A percentile compares a stretch with the other conserved stretches of the same genome.
Conservation (phyloP, 495 filamentous ascomycete genomes). For the Astrothelium macrocarpum region DNA sequence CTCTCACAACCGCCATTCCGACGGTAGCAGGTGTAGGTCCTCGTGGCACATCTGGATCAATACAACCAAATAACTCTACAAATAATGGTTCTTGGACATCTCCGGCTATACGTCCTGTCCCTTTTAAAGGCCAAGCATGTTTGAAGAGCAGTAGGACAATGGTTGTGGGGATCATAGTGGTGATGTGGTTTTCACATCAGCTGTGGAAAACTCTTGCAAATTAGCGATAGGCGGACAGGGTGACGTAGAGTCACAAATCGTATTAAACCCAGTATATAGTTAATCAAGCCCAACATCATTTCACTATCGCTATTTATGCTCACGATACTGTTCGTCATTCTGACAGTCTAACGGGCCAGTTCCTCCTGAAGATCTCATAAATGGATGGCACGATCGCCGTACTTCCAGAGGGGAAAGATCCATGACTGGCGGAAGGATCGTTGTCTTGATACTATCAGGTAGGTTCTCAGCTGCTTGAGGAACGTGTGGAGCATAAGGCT, state of each 20-base stretch:
- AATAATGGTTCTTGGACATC: neutral
- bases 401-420: neutral
- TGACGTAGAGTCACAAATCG: no score
- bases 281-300: no score
- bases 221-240: no score
- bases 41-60: neutral
- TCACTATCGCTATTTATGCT: no score
- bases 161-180: no score
- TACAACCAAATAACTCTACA: neutral
- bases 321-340: no score
- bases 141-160: neutral
- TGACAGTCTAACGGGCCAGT: no score
- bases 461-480: neutral
- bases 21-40: neutral
- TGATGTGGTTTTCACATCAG: no score
- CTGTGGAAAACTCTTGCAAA: no score
- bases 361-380: no score
- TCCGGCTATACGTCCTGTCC: neutral
- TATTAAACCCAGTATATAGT: no score
- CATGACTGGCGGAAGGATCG: neutral
- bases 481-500: neutral
- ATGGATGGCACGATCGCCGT: neutral
- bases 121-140: neutral
- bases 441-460: neutral
- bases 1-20: neutral